These are phyloP conservation scores for Penicillium pulvis DNA, from an alignment of 495 filamentous ascomycete genomes.

Conservation along the genomic window DNA sequence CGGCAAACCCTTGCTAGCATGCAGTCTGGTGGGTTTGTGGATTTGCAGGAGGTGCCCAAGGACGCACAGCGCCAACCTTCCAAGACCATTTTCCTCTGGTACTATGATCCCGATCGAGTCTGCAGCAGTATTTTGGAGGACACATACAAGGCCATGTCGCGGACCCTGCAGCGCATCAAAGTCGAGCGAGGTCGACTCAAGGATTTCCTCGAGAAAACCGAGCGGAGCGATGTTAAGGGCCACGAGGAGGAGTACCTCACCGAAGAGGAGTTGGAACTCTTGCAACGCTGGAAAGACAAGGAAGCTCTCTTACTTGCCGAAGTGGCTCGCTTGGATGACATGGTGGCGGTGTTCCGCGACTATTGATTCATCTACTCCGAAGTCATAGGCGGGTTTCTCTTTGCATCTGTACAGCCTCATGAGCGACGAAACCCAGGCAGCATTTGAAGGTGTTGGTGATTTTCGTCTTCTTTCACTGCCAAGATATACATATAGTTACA, in stretches of 20 bases:
- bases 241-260: constrained; percentile 76
- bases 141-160: constrained; percentile 87
- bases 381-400: background rate
- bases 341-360: constrained; percentile 81
- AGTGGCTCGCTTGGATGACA: constrained; percentile 76
- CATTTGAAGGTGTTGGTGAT: constrained; percentile 1
- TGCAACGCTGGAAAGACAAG: constrained; percentile 66
- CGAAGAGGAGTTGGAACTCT: constrained; percentile 62
- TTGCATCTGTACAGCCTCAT: constrained; percentile 18
- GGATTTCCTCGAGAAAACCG: constrained; percentile 71
- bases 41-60: constrained; percentile 88
- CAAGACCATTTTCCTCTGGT: constrained; percentile 87
- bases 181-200: constrained; percentile 68
- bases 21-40: constrained; percentile 78
- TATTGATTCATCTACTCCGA: constrained; percentile 51
- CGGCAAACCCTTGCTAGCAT: constrained; percentile 79
- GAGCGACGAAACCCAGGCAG: constrained; percentile 18
- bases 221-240: constrained; percentile 79
- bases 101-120: constrained; percentile 74
- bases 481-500: background rate
- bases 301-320: constrained; percentile 79
- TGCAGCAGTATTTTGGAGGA: constrained; percentile 67
- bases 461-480: background rate
- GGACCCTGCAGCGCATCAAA: constrained; percentile 72
- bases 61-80: constrained; percentile 75